Evolutionary conservation across 202 grass and related monocot genomes (phyloP).

Genomic region (Setaria italica): DNA sequence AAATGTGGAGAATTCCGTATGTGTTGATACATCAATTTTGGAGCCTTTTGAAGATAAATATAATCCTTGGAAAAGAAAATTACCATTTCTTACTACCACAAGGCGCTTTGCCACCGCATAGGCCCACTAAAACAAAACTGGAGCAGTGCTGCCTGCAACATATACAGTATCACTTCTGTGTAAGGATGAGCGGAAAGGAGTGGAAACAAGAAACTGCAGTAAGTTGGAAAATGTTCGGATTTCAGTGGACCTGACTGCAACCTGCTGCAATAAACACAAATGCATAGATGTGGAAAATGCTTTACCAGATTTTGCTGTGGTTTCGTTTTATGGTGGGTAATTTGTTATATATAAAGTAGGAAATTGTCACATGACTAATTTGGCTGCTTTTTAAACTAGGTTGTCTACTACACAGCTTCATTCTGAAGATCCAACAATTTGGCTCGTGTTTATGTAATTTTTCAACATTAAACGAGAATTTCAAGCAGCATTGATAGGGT

Average conservation of each 20-base stretch:
- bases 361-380: conserved; percentile 4
- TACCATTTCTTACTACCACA: conserved; percentile 49
- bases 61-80: conserved; percentile 33
- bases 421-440: background rate
- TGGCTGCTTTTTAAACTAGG: conserved; percentile 21
- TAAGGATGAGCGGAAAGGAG: conserved; percentile 20
- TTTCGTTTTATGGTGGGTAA: conserved; percentile 21
- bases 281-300: conserved; percentile 16
- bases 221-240: conserved; percentile 18
- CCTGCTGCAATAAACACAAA: conserved; percentile 8
- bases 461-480: conserved; percentile 13
- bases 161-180: conserved; percentile 25
- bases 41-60: conserved; percentile 33
- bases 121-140: conserved; percentile 56
- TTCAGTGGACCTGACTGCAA: conserved; percentile 17
- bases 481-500: background rate
- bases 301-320: conserved; percentile 1
- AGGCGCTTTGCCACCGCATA: conserved; percentile 42
- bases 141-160: conserved; percentile 50
- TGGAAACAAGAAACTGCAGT: conserved; percentile 17
- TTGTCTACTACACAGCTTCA: conserved; percentile 17
- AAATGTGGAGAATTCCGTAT: conserved; percentile 37
- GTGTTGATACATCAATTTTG: conserved; percentile 28
- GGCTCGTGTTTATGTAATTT: background rate
- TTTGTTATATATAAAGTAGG: background rate